A percentile compares a stretch with the other conserved stretches of the same genome.
phyloP scores from a whole-genome alignment of 176 grass and related monocot species.

The Aegilops sharonensis region DNA sequence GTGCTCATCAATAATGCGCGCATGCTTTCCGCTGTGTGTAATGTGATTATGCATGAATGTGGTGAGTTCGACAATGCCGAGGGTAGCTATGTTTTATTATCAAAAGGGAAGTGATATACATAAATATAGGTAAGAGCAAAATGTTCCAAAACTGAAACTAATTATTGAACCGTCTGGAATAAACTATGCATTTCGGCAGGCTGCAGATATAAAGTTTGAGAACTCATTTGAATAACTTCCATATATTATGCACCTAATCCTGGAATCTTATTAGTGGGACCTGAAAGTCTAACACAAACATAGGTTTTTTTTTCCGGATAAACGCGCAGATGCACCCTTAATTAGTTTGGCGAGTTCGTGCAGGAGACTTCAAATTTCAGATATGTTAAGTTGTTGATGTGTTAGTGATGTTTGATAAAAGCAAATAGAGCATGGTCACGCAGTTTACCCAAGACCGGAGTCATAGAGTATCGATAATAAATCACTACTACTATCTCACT shows the following conservation, averaged over 20 bases:
- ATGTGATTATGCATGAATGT: conserved; percentile 1
- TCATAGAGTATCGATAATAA: too few relatives aligned
- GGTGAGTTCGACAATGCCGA: not conserved
- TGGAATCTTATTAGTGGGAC: not conserved
- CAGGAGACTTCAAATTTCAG: too few relatives aligned
- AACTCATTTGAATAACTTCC: not conserved
- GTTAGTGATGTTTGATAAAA: too few relatives aligned
- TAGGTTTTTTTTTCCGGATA: too few relatives aligned
- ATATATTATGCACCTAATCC: not conserved
- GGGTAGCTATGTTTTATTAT: conserved; percentile 5
- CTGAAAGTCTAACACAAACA: not conserved
- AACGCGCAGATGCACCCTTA: not conserved
- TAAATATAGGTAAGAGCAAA: not conserved
- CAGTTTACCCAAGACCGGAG: too few relatives aligned
- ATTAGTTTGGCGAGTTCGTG: too few relatives aligned
- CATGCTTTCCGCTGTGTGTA: not conserved
- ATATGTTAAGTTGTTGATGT: too few relatives aligned
- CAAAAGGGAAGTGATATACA: not conserved
- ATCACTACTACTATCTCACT: too few relatives aligned
- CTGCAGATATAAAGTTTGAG: not conserved
- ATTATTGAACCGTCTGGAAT: not conserved
- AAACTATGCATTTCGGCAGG: not conserved
- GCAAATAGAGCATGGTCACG: too few relatives aligned
- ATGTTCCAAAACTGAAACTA: not conserved
- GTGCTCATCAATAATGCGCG: conserved; percentile 40